These are phyloP conservation scores for Candida xyloterini DNA, from an alignment of 805 yeast genomes.

Conservation along the genomic window DNA sequence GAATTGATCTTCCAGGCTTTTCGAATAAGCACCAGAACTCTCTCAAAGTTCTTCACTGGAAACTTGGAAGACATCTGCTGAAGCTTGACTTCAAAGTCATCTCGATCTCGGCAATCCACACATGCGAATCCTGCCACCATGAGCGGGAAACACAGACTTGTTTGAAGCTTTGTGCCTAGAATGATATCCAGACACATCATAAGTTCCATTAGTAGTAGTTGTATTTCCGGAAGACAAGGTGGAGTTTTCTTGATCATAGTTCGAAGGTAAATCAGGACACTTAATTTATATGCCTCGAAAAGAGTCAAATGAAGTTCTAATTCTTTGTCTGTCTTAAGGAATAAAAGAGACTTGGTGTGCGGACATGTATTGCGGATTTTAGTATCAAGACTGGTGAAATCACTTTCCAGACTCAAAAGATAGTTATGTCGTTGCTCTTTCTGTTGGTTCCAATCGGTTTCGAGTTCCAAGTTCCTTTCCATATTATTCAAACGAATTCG, in stretches of 20 bases:
- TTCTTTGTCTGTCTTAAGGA: slow-evolving; percentile 25
- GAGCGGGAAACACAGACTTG: slow-evolving; percentile 35
- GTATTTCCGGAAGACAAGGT: slow-evolving; percentile 23
- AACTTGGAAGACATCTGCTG: slow-evolving; percentile 26
- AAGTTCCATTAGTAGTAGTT: slow-evolving; percentile 16
- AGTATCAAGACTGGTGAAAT: slow-evolving; percentile 11
- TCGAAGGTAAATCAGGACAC: slow-evolving; percentile 20
- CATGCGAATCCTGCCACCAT: slow-evolving; percentile 30
- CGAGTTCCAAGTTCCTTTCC: slow-evolving; percentile 2
- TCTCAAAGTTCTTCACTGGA: slow-evolving; percentile 34
- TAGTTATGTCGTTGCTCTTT: slow-evolving; percentile 6
- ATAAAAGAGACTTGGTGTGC: slow-evolving; percentile 14
- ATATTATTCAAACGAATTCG: slow-evolving; percentile 9
- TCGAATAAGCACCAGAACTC: slow-evolving; percentile 31
- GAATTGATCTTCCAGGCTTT: slow-evolving; percentile 35
- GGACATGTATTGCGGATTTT: slow-evolving; percentile 18
- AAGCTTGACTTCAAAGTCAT: slow-evolving; percentile 22
- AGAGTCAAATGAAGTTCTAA: slow-evolving; percentile 32
- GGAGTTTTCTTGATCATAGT: slow-evolving; percentile 18
- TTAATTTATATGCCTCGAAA: slow-evolving; percentile 32
- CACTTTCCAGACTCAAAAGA: slow-evolving; percentile 5
- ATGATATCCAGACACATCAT: slow-evolving; percentile 15
- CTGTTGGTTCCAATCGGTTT: background rate
- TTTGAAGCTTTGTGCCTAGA: slow-evolving; percentile 16
- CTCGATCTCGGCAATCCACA: slow-evolving; percentile 23